These are phyloP conservation scores for Dentipellis sp. DNA, from an alignment of 768 basidiomycete species.

Conservation along the genomic window DNA sequence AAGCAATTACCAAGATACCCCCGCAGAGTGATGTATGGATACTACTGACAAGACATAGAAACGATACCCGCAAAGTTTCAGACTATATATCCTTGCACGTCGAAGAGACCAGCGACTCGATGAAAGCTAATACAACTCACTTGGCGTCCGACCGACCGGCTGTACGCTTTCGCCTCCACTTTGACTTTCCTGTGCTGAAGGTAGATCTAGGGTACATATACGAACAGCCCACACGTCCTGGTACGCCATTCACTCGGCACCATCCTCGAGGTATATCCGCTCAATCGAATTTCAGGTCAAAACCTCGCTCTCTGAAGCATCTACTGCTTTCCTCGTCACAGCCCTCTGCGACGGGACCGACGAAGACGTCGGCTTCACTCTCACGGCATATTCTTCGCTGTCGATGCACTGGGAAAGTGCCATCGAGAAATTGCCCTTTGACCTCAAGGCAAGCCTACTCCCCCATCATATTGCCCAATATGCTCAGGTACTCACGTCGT, in stretches of 20 bases:
- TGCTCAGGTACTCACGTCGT: background rate
- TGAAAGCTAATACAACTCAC: background rate
- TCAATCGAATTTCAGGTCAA: constrained; percentile 9
- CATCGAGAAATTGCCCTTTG: constrained; percentile 17
- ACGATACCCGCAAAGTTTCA: constrained; percentile 42
- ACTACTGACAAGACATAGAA: constrained; percentile 69
- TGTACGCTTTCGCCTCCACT: background rate
- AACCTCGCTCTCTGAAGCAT: constrained; percentile 2
- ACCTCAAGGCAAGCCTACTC: constrained; percentile 13
- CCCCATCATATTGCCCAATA: background rate
- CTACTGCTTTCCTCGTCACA: constrained; percentile 40
- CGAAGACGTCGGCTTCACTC: constrained; percentile 53
- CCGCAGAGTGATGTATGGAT: constrained; percentile 56
- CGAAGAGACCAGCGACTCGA: constrained; percentile 30
- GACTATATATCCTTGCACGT: constrained; percentile 63
- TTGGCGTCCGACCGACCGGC: background rate
- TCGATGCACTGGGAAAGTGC: constrained; percentile 18
- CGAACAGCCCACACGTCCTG: constrained; percentile 11
- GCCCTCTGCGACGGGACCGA: constrained; percentile 64
- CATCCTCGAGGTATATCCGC: background rate
- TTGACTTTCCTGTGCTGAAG: background rate
- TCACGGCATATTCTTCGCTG: constrained; percentile 47
- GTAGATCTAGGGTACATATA: constrained; percentile 8
- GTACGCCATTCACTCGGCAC: background rate
- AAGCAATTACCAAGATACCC: background rate